Evolutionary conservation across 2,329 filamentous ascomycete genomes (phyloP).

Genomic region (Rhinocladiella similis): DNA sequence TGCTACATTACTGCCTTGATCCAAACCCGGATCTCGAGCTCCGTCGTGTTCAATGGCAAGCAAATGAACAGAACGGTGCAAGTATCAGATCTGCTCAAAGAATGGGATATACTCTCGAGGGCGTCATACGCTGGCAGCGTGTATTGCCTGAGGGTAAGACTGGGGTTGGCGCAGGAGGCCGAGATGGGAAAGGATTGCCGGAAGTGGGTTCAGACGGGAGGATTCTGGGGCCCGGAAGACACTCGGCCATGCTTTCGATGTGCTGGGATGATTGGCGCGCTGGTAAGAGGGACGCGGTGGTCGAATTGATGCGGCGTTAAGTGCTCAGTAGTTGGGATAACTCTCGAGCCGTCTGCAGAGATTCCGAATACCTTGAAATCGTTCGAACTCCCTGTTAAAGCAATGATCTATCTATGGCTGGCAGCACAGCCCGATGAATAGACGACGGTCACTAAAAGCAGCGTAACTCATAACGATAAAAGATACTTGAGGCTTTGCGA

Average conservation of each 20-base stretch:
- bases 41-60: conserved; percentile 37
- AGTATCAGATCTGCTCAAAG: conserved; percentile 34
- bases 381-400: too few species aligned
- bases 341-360: too few species aligned
- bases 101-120: conserved; percentile 38
- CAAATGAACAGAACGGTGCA: conserved; percentile 9
- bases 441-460: too few species aligned
- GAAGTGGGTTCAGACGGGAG: conserved; percentile 1
- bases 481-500: too few species aligned
- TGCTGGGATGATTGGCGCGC: conserved; percentile 17
- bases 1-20: conserved; percentile 36
- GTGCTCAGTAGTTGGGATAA: too few species aligned
- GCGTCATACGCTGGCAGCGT: conserved; percentile 36
- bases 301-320: too few species aligned
- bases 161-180: background rate
- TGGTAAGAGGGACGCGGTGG: too few species aligned
- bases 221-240: conserved; percentile 5
- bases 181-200: conserved; percentile 1
- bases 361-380: too few species aligned
- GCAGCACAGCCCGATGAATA: too few species aligned
- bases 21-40: conserved; percentile 31
- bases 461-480: too few species aligned
- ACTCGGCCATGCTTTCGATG: conserved; percentile 10
- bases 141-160: conserved; percentile 9
- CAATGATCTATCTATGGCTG: too few species aligned